Base-by-base conservation (phyloP, 108 stramenopile genomes). In the Heterococcus sp. region DNA sequence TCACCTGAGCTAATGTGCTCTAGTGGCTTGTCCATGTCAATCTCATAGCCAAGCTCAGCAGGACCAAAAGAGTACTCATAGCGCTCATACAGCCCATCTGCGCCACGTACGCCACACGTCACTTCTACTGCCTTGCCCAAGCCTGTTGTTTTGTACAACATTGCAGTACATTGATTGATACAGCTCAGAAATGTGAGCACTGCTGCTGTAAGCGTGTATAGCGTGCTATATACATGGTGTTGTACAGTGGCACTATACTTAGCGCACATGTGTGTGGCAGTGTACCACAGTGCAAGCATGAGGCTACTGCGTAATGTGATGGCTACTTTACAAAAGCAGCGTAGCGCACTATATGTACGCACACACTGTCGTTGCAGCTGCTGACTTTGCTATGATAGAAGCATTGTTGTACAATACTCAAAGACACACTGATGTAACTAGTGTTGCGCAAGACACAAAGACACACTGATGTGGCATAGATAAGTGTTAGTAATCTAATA, bases 11-110 rank as follows among this genome's bases (percentile, higher is more conserved):
- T 14, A 14, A 58, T 58, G 46, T 58, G 14, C 14, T 21, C 21
- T 21, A 58, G 46, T 14, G 46, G 46, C 46, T 58, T 58, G 46
- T 58, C 46, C 46, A 76, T 66, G 68, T 76, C 75, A 28, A 34
- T 76, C 36, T 35, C 67, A 66, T 38, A 65, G 0, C 75, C 75
- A 36, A 76, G 68, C 28, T 76, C 75, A 66, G 39, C 35, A 2
- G 67, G 27, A 1, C 67, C 75, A 0, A 76, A 76, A 5, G 75
- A 39, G 35, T 64, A 68, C 27, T 29, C 35, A 37, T 68, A 68
- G 2, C n/a, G 66, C 32, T 76, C 75, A 37, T 35, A 76, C 0
- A 38, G 28, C 4, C 33, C 33, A 33, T 76, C 75, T n/a, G 66
- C 40, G 29, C 67, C 31, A 32, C 75, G 40, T 11, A 76, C 75